A percentile compares a stretch with the other conserved stretches of the same genome.
These are phyloP conservation scores for Akanthomyces muscarius DNA, from an alignment of 2,329 filamentous ascomycete species.

Conservation along the genomic window DNA sequence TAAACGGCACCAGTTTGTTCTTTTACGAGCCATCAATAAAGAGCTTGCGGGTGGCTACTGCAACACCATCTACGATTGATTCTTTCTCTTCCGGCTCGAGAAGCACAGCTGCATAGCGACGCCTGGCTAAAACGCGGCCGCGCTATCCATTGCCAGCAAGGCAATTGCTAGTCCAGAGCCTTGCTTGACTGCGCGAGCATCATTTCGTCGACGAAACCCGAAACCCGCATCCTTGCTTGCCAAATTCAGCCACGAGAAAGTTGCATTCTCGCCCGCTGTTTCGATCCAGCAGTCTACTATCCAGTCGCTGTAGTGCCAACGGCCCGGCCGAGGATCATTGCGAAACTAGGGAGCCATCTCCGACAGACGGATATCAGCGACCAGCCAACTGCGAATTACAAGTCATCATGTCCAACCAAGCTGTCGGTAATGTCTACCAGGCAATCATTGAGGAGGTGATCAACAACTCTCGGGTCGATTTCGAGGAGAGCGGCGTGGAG, in stretches of 20 bases:
- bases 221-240: neutral
- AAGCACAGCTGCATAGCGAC: neutral
- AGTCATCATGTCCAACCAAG: constrained; percentile 53
- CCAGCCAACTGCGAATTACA: neutral
- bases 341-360: constrained; percentile 16
- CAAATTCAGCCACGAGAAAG: neutral
- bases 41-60: neutral
- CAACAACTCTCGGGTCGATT: constrained; percentile 86
- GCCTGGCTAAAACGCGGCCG: neutral
- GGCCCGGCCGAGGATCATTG: neutral
- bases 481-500: constrained; percentile 93
- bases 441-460: constrained; percentile 80
- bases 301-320: neutral
- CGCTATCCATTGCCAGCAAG: neutral
- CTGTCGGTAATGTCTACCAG: constrained; percentile 74
- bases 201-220: neutral
- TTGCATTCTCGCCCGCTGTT: neutral
- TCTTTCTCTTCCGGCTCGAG: neutral
- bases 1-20: constrained; percentile 1
- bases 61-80: neutral
- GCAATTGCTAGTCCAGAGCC: neutral
- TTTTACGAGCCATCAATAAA: neutral
- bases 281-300: neutral
- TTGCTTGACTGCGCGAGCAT: neutral
- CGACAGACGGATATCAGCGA: neutral